A percentile compares a stretch with the other conserved stretches of the same genome.
Evolutionary conservation across 176 grass and related monocot species (phyloP).

Genomic region (Tillandsia leiboldiana): DNA sequence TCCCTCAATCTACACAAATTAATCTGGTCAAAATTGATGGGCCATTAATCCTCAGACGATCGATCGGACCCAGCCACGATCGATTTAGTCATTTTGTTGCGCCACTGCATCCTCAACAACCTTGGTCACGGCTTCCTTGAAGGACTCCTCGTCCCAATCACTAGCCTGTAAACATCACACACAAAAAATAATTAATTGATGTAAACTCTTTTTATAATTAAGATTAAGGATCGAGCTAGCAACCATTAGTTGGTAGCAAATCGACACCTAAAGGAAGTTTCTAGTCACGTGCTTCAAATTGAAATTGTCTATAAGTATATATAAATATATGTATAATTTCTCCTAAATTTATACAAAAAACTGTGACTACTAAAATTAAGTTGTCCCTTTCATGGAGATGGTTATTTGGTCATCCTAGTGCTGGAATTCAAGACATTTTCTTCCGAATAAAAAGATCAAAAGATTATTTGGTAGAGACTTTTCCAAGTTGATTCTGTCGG

Average conservation of each 20-base stretch:
- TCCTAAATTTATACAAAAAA: too few species aligned
- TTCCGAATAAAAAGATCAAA: too few species aligned
- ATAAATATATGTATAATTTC: too few species aligned
- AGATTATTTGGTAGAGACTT: too few species aligned
- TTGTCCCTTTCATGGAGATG: too few species aligned
- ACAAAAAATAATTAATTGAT: not conserved
- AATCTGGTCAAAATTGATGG: constrained; percentile 37
- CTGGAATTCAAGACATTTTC: too few species aligned
- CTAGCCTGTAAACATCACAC: constrained; percentile 13
- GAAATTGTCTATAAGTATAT: too few species aligned
- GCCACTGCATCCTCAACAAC: constrained; percentile 29
- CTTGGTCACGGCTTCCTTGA: constrained; percentile 57
- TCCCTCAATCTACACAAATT: too few species aligned
- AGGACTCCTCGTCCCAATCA: constrained; percentile 31
- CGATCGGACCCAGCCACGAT: not conserved
- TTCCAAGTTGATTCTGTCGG: not conserved
- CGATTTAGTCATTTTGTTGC: not conserved
- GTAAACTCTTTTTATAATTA: too few species aligned
- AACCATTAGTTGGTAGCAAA: not conserved
- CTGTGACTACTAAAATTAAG: too few species aligned
- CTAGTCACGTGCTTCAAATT: constrained; percentile 8
- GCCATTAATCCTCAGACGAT: constrained; percentile 6
- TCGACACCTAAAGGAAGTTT: constrained; percentile 16
- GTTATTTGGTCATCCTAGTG: too few species aligned
- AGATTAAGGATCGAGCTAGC: too few species aligned